phyloP scores from a whole-genome alignment of 164 flowering plant genomes.

The Liriodendron chinense region DNA sequence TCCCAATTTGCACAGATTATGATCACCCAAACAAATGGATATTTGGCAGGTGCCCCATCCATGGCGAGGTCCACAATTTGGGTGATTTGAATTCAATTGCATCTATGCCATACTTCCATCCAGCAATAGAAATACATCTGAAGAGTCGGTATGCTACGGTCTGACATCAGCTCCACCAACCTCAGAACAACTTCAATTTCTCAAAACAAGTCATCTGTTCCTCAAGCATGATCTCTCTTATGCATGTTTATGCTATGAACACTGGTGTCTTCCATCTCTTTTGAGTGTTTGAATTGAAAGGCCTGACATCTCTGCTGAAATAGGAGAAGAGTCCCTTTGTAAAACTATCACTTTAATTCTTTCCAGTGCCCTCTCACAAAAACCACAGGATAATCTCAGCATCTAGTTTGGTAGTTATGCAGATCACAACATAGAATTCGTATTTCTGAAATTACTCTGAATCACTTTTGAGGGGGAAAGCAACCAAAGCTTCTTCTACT shows the following conservation, averaged over 20 bases:
- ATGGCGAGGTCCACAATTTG: too few relatives aligned
- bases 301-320: conserved; percentile 34
- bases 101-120: conserved; percentile 24
- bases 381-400: conserved; percentile 10
- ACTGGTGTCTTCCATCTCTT: conserved; percentile 69
- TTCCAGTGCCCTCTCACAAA: conserved; percentile 7
- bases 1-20: too few relatives aligned
- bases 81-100: too few relatives aligned
- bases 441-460: neutral
- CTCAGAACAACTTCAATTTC: conserved; percentile 47
- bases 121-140: conserved; percentile 59
- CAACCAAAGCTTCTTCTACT: neutral
- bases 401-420: neutral
- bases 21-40: too few relatives aligned
- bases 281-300: conserved; percentile 50
- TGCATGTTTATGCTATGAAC: conserved; percentile 66
- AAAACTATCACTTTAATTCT: conserved; percentile 6
- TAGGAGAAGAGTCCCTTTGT: conserved; percentile 15
- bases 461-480: neutral
- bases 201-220: conserved; percentile 33
- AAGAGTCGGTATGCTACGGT: conserved; percentile 59
- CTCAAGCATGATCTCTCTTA: conserved; percentile 64
- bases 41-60: too few relatives aligned
- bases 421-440: neutral
- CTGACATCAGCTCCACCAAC: conserved; percentile 42